These are phyloP conservation scores for Spizellomyces punctatus DNA, from an alignment of 192 early-diverging fungal genomes.

Conservation along the genomic window DNA sequence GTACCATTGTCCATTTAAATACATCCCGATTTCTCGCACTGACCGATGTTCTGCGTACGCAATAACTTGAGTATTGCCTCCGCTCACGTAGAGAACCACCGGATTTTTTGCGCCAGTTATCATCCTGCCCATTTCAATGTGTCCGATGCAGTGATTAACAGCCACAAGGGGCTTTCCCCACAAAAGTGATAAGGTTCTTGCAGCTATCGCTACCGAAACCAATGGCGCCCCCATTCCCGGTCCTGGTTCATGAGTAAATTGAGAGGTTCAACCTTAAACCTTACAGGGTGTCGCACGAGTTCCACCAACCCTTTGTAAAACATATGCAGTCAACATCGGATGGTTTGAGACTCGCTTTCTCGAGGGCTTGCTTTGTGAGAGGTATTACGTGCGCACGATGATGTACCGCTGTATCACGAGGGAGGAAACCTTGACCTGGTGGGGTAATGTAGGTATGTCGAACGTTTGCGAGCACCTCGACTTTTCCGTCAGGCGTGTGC, in stretches of 20 bases:
- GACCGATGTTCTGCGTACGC: slow-evolving; percentile 89
- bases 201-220: slow-evolving; percentile 85
- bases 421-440: slow-evolving; percentile 93
- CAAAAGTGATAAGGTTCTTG: slow-evolving; percentile 87
- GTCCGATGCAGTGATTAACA: slow-evolving; percentile 98
- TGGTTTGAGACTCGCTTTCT: slow-evolving; percentile 71
- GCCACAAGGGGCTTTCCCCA: slow-evolving; percentile 92
- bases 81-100: slow-evolving; percentile 95
- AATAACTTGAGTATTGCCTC: slow-evolving; percentile 99
- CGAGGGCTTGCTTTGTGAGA: slow-evolving; percentile 76
- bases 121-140: slow-evolving; percentile 98
- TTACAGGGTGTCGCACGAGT: neutral
- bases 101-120: slow-evolving; percentile 94
- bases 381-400: slow-evolving; percentile 77
- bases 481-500: slow-evolving; percentile 58
- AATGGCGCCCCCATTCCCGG: slow-evolving; percentile 99
- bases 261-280: neutral
- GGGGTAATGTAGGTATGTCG: slow-evolving; percentile 96
- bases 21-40: neutral
- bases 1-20: neutral
- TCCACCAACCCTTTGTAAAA: slow-evolving; percentile 80
- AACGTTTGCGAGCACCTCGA: slow-evolving; percentile 82
- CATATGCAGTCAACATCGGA: slow-evolving; percentile 89
- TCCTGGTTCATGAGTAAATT: slow-evolving; percentile 47
- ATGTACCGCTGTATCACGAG: slow-evolving; percentile 91